Percentiles rank a stretch among this genome's conserved stretches.
Evolutionary conservation across 2,329 filamentous ascomycete species (phyloP).

Genomic region (Fusarium drepaniforme): DNA sequence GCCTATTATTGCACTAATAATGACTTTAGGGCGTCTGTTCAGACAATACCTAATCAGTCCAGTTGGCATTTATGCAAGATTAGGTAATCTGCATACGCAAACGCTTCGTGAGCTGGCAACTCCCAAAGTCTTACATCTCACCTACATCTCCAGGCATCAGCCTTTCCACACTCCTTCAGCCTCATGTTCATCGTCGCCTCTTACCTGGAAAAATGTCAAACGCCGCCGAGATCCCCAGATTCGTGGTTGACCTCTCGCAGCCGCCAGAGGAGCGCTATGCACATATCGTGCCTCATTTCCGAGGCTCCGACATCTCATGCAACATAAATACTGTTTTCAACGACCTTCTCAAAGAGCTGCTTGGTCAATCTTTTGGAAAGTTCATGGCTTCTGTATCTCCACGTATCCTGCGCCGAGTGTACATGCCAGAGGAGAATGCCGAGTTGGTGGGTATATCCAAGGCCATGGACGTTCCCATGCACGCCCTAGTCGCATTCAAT

Average conservation of each 20-base stretch:
- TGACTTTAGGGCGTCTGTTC: background rate
- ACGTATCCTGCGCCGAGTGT: slow-evolving; percentile 62
- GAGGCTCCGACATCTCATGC: slow-evolving; percentile 17
- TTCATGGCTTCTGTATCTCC: slow-evolving; percentile 53
- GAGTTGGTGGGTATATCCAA: slow-evolving; percentile 71
- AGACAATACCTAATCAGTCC: background rate
- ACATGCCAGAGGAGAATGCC: slow-evolving; percentile 67
- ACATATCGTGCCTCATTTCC: slow-evolving; percentile 42
- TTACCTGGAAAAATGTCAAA: background rate
- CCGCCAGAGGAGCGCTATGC: slow-evolving; percentile 43
- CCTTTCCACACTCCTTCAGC: background rate
- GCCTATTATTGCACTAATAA: background rate
- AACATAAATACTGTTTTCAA: slow-evolving; percentile 63
- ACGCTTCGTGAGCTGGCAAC: background rate
- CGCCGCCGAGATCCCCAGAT: slow-evolving; percentile 35
- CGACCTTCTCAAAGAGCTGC: slow-evolving; percentile 54
- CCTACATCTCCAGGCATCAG: background rate
- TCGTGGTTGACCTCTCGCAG: slow-evolving; percentile 45
- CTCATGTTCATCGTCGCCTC: too few relatives aligned
- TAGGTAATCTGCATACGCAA: background rate
- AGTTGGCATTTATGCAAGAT: background rate
- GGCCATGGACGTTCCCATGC: slow-evolving; percentile 64
- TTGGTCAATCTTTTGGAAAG: slow-evolving; percentile 35
- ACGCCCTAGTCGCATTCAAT: slow-evolving; percentile 72
- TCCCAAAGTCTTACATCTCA: background rate